These are phyloP conservation scores for Tetracladium setigerum DNA, from an alignment of 495 filamentous ascomycete species.

Conservation along the genomic window DNA sequence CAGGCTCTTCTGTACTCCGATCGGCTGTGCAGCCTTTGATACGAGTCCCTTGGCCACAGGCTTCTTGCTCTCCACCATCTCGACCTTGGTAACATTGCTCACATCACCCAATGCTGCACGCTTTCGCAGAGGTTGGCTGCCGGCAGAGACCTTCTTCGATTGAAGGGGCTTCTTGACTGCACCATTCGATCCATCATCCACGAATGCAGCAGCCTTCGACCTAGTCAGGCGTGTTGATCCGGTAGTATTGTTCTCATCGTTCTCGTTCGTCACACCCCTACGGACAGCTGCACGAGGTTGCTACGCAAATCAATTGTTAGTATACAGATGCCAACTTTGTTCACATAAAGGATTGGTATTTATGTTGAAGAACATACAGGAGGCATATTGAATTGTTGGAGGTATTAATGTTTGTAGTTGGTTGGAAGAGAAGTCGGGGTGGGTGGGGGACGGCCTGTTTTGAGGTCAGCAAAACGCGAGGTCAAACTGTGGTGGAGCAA, in stretches of 20 bases:
- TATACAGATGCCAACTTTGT: conserved; percentile 10
- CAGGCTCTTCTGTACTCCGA: conserved; percentile 67
- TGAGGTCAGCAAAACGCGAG: conserved; percentile 18
- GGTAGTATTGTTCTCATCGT: conserved; percentile 71
- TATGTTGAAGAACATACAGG: conserved; percentile 33
- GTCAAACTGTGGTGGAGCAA: conserved; percentile 5
- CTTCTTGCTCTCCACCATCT: conserved; percentile 68
- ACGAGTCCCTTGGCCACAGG: conserved; percentile 50
- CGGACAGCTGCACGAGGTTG: conserved; percentile 24
- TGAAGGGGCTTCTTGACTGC: conserved; percentile 65
- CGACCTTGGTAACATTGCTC: conserved; percentile 84
- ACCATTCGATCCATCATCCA: conserved; percentile 42
- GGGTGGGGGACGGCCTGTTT: conserved; percentile 3
- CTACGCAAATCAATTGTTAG: conserved; percentile 17
- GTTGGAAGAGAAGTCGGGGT: background rate
- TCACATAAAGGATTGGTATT: conserved; percentile 9
- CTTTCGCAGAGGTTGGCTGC: conserved; percentile 47
- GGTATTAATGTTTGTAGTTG: conserved; percentile 19
- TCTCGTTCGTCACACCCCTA: conserved; percentile 64
- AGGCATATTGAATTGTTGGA: conserved; percentile 35
- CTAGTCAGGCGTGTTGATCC: conserved; percentile 77
- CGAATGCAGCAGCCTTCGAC: conserved; percentile 79
- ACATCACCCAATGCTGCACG: conserved; percentile 84
- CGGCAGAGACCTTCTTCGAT: conserved; percentile 62
- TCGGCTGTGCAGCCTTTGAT: conserved; percentile 69